Conservation (phyloP, 169 alveolate species). For the Plasmodium blacklocki region DNA sequence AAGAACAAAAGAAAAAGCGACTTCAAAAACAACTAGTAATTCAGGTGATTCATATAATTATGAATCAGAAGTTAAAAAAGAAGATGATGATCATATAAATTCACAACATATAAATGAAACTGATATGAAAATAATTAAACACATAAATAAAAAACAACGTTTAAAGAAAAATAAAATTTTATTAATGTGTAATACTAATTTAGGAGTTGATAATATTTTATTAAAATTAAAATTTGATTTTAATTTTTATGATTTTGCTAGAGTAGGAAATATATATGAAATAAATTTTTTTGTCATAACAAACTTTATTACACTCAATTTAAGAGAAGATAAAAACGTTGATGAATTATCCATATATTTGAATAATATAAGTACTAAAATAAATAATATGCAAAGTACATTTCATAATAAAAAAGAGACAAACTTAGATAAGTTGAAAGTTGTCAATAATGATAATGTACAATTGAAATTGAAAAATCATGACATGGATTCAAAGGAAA, state of each 20-base stretch:
- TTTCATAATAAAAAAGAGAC: background rate
- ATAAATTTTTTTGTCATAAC: constrained; percentile 42
- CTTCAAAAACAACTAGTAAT: too few species aligned
- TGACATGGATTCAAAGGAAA: background rate
- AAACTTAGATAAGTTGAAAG: background rate
- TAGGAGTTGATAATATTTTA: constrained; percentile 44
- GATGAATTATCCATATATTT: constrained; percentile 16
- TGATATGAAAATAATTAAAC: background rate
- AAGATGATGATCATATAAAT: too few species aligned
- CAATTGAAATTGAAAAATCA: background rate
- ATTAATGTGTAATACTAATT: constrained; percentile 53
- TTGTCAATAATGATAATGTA: background rate
- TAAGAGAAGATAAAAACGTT: constrained; percentile 17
- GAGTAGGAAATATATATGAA: constrained; percentile 51
- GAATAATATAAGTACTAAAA: background rate
- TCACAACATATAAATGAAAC: background rate
- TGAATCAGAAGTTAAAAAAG: too few species aligned
- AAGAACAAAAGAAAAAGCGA: background rate
- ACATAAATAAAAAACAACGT: background rate
- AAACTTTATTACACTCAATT: constrained; percentile 34
- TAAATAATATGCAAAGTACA: background rate
- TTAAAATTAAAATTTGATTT: constrained; percentile 45
- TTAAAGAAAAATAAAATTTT: constrained; percentile 15
- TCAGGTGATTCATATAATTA: too few species aligned
- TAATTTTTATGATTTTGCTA: constrained; percentile 52